Percentiles rank a stretch among this genome's conserved stretches.
These are phyloP conservation scores for Phytophthora ohioensis DNA, from an alignment of 352 stramenopile genomes.

Conservation along the genomic window DNA sequence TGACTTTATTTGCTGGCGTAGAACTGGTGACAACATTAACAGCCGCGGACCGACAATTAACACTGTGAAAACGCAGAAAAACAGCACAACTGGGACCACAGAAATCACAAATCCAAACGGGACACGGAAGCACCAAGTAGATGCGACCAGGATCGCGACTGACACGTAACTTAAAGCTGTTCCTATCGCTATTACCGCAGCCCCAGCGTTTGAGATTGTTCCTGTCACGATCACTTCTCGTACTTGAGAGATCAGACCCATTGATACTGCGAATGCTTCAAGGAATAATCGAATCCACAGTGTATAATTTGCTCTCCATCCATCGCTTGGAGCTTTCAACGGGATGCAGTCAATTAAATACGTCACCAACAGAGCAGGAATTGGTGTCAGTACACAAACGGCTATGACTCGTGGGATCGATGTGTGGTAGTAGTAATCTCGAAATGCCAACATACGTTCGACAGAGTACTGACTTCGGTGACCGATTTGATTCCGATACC, in stretches of 20 bases:
- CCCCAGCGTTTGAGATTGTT: not conserved
- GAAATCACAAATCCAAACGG: conserved; percentile 24
- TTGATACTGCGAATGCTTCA: not conserved
- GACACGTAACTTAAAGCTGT: conserved; percentile 1
- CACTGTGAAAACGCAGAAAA: conserved; percentile 12
- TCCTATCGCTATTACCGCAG: not conserved
- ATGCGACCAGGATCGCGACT: conserved; percentile 6
- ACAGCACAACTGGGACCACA: not conserved
- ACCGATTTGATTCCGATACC: conserved; percentile 3
- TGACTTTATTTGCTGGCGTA: conserved; percentile 8
- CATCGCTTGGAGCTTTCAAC: conserved; percentile 6
- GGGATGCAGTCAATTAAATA: conserved; percentile 35
- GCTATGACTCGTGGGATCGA: not conserved
- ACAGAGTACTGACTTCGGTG: conserved; percentile 11
- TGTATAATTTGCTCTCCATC: conserved; percentile 26
- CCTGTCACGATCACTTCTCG: not conserved
- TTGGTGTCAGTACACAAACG: conserved; percentile 12
- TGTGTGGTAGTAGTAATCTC: conserved; percentile 5
- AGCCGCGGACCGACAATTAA: not conserved
- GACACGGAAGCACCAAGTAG: conserved; percentile 20
- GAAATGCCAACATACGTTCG: not conserved
- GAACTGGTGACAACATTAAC: not conserved
- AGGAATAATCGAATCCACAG: conserved; percentile 22
- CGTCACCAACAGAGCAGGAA: conserved; percentile 15
- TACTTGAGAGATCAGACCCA: not conserved